Base-by-base conservation (phyloP, 2,329 filamentous ascomycete species). In the Huntiella savannae region DNA sequence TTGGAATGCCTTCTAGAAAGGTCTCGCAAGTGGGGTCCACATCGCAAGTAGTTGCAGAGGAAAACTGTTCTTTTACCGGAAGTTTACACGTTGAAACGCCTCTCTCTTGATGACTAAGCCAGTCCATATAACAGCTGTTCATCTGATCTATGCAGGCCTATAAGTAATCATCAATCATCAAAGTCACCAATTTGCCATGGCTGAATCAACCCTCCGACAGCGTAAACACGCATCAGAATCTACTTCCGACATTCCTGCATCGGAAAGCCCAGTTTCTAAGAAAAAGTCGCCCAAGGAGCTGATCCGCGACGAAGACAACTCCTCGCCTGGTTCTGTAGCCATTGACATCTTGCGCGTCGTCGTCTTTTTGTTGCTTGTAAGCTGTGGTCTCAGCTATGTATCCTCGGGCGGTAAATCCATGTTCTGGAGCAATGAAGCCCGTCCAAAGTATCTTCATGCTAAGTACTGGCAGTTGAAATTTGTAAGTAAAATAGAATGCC, bases 301-400 rank as follows among this genome's bases (percentile, higher is more conserved):
- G 12, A 47, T 54, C 43, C 53, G 61, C 52, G 75, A 81, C 49
- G 73, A 79, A 17, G 80, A 86, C 57, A 79, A 87, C 40, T 55
- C 55, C 17, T 68, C 48, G 4, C 34, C 33, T 12, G 37, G 68
- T 53, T 65, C 58, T 50, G 63, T 63, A 8, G 69, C 63, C 62
- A 62, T 85, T 33, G 83, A 88, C 58, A 60, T 82, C 45, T 61
- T 85, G 49, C 78, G 82, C 32, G 69, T 87, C 28, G 55, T 86
- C 40, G 70, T 70, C 32, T 82, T 82, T 46, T 60, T 87, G 11
- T 53, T 79, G 33, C 54, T 83, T 38, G 71, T 78, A 40, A 82
- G 75, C 17, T 74, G 70, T 55, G 77, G 72, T 13, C 65, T 87
- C 46, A 86, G 81, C 62, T 88, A 87, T 61, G 73, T 87, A 52